These are phyloP conservation scores for Monilinia laxa DNA, from an alignment of 2,329 filamentous ascomycete genomes.

Conservation along the genomic window DNA sequence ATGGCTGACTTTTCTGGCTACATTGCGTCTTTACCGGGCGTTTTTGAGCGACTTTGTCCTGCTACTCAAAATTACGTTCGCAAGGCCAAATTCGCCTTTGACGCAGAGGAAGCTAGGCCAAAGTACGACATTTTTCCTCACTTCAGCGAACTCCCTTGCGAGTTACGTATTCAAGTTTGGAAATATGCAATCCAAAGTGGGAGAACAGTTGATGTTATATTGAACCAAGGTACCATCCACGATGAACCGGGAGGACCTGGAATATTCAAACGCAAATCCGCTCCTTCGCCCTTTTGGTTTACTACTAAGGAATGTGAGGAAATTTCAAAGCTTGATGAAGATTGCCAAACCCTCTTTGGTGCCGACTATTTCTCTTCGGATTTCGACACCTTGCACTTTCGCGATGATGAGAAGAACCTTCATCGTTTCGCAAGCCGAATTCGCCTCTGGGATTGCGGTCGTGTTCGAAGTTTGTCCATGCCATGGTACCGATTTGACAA, in stretches of 20 bases:
- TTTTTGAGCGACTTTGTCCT: not conserved
- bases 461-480: not conserved
- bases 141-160: not conserved
- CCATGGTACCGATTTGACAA: conserved; percentile 5
- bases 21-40: not conserved
- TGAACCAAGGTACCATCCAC: not conserved
- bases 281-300: conserved; percentile 7
- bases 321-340: not conserved
- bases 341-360: not conserved
- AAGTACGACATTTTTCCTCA: conserved; percentile 6
- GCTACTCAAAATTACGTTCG: not conserved
- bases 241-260: not conserved
- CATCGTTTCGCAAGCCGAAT: not conserved
- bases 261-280: not conserved
- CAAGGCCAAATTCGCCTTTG: not conserved
- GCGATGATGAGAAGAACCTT: not conserved
- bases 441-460: not conserved
- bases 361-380: conserved; percentile 5
- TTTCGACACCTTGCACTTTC: conserved; percentile 15
- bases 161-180: conserved; percentile 13
- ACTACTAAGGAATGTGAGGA: not conserved
- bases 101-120: conserved; percentile 1
- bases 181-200: not conserved
- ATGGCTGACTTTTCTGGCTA: not conserved
- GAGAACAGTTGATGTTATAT: not conserved